Base-by-base conservation (phyloP, 2,329 filamentous ascomycete species). In the Microdochium trichocladiopsis region DNA sequence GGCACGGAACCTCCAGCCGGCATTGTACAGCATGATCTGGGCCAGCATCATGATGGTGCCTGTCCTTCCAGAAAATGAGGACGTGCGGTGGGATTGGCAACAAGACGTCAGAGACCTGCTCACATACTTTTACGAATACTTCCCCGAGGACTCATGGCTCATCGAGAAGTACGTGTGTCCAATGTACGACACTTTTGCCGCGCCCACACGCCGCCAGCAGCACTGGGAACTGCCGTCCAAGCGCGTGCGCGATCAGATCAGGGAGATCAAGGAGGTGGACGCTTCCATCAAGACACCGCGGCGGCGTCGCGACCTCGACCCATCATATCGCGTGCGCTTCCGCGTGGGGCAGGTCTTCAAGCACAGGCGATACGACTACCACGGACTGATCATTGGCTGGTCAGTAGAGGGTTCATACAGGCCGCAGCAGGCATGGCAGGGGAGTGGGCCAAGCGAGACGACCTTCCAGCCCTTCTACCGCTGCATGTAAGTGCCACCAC, bases 341-440 rank as follows among this genome's bases (percentile, higher is more conserved):
- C 81, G 77, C 50, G 80, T 96, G 49, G 94, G 94, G 1, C 87
- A 95, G 60, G 79, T 96, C 6, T 95, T 97, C 65, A 79, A 78
- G 48, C 94, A 99, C 69, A 83, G 77, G 55, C 80, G 91, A 47
- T 96, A 94, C 65, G 74, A 79, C 21, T 96, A 93, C 66, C 74
- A 85, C 49, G 92, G 87, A 18, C 80, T 95, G 24, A 88, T 99
- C 53, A 89, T 87, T 14, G 92, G 92, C n/a, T 99, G 93, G 92
- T 85, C 88, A 49, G 71, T 72, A 18, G 41, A 45, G 18, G 41
- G 41, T 12, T 45, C 41, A 22, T 45, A 21, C 18, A 16, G 51
- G 62, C 61, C 45, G 55, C 60, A 18, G 51, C 50, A 23, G 53
- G 54, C 12, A 56, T 66, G 50, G 63, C 62, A 28, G 59, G 55